These are phyloP conservation scores for Nothopassalora personata DNA, from an alignment of 2,329 filamentous ascomycete genomes.

Conservation along the genomic window DNA sequence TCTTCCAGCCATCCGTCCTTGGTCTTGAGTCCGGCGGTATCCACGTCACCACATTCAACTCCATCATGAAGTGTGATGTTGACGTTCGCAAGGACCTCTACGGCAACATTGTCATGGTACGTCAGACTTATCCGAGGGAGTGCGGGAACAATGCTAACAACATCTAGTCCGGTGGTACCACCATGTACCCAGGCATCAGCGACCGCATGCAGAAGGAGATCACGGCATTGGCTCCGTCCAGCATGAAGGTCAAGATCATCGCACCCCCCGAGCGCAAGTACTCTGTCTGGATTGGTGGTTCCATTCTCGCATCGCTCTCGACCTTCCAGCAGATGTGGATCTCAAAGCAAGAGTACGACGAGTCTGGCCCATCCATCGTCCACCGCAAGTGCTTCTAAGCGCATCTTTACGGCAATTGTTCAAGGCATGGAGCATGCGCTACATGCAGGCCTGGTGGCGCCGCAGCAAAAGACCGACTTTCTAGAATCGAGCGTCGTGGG, in stretches of 20 bases:
- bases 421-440: slow-evolving; percentile 19
- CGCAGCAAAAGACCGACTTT: slow-evolving; percentile 6
- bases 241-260: slow-evolving; percentile 99
- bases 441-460: slow-evolving; percentile 12
- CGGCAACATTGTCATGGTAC: slow-evolving; percentile 99
- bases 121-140: slow-evolving; percentile 35
- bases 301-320: slow-evolving; percentile 96
- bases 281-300: slow-evolving; percentile 99
- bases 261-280: slow-evolving; percentile 99
- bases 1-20: slow-evolving; percentile 97
- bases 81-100: slow-evolving; percentile 99
- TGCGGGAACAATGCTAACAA: slow-evolving; percentile 32
- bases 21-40: slow-evolving; percentile 98
- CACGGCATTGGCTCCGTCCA: slow-evolving; percentile 95
- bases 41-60: slow-evolving; percentile 99
- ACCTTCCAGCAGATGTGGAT: slow-evolving; percentile 99
- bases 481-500: background rate
- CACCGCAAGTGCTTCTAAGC: slow-evolving; percentile 99
- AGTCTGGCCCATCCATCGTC: slow-evolving; percentile 98
- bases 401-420: slow-evolving; percentile 14
- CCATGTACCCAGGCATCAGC: slow-evolving; percentile 99
- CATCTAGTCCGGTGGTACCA: slow-evolving; percentile 93
- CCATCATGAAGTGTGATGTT: slow-evolving; percentile 99
- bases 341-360: slow-evolving; percentile 99
- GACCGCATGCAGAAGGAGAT: slow-evolving; percentile 99